Evolutionary conservation across 208 protist species (phyloP).

Genomic region (Leishmania mexicana): DNA sequence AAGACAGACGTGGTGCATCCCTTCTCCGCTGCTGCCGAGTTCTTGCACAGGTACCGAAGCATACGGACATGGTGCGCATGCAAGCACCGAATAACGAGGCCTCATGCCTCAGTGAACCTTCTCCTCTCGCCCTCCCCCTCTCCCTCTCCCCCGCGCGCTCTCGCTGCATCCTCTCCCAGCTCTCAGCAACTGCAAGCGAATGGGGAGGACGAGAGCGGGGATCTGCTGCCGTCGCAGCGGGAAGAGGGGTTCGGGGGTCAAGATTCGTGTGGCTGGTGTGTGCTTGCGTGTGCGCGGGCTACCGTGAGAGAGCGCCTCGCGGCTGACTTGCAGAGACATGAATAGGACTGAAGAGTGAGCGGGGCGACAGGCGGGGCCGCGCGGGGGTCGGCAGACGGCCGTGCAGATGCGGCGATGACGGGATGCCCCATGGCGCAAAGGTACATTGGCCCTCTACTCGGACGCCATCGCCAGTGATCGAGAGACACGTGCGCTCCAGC

Average conservation of each 20-base stretch:
- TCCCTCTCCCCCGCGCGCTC: not conserved
- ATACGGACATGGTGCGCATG: not conserved
- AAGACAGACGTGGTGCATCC: not conserved
- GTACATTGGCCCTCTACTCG: not conserved
- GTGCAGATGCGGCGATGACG: too few relatives aligned
- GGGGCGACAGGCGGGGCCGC: not conserved
- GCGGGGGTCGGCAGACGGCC: too few relatives aligned
- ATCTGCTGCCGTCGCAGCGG: not conserved
- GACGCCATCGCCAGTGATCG: not conserved
- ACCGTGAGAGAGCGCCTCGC: not conserved
- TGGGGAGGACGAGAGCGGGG: not conserved
- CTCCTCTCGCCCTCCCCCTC: not conserved
- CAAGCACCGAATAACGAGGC: not conserved
- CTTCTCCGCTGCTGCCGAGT: not conserved
- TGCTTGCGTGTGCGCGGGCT: not conserved
- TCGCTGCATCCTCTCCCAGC: not conserved
- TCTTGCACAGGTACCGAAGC: not conserved
- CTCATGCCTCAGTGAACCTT: not conserved
- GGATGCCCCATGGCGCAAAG: not conserved
- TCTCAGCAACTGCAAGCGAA: not conserved
- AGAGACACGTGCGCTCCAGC: not conserved
- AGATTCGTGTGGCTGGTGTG: too few relatives aligned
- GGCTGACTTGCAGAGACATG: not conserved
- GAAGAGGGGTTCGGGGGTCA: not conserved
- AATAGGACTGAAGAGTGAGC: not conserved